These are phyloP conservation scores for Cytospora leucostoma DNA, from an alignment of 2,329 filamentous ascomycete genomes.

Conservation along the genomic window DNA sequence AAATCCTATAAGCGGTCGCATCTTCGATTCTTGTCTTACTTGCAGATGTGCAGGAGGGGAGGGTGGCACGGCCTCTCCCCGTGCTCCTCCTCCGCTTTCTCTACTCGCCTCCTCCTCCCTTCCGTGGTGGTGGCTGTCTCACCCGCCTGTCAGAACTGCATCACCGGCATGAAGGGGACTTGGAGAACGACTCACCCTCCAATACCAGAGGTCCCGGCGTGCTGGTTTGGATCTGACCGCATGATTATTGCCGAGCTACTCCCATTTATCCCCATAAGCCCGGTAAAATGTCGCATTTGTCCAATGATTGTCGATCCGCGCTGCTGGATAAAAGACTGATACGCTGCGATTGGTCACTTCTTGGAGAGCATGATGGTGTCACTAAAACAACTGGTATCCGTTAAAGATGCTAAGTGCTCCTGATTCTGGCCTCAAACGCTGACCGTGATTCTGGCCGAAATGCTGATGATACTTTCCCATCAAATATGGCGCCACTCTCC, in stretches of 20 bases:
- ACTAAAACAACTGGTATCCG: background rate
- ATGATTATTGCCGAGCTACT: background rate
- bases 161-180: background rate
- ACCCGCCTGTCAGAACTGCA: background rate
- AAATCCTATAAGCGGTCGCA: slow-evolving; percentile 8
- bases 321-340: background rate
- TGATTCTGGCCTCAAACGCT: background rate
- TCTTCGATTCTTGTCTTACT: background rate
- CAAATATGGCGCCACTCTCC: too few relatives aligned
- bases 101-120: background rate
- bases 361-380: background rate
- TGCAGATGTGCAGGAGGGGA: background rate
- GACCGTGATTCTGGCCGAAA: background rate
- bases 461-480: too few relatives aligned
- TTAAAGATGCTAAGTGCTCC: background rate
- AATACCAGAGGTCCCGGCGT: background rate
- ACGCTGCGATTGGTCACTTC: background rate
- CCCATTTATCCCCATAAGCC: background rate
- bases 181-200: background rate
- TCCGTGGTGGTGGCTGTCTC: background rate
- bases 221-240: background rate
- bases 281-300: background rate
- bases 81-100: background rate
- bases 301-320: background rate
- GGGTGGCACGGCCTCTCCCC: slow-evolving; percentile 5